phyloP scores from a whole-genome alignment of 2,329 filamentous ascomycete species.

The Cercospora zeae-maydis region DNA sequence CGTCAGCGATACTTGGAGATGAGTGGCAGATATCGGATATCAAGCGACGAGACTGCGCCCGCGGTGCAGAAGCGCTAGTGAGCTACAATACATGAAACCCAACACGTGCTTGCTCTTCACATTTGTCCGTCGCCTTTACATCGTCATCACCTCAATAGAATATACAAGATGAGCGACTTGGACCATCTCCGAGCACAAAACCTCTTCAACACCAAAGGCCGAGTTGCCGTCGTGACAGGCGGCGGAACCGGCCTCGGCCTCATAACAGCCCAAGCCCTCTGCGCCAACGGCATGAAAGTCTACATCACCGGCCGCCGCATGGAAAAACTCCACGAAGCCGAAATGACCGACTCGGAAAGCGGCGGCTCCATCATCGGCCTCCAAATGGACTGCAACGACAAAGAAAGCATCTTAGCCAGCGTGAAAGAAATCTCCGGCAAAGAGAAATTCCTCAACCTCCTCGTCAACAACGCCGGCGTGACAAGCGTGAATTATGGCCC shows the following conservation, averaged over 20 bases:
- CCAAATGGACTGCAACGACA: constrained; percentile 36
- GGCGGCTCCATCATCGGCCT: constrained; percentile 53
- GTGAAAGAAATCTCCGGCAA: constrained; percentile 29
- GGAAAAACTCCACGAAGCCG: constrained; percentile 44
- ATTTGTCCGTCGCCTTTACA: neutral
- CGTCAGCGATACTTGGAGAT: no score
- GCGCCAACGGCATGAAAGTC: constrained; percentile 48
- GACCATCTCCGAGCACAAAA: constrained; percentile 24
- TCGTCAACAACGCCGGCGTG: constrained; percentile 35
- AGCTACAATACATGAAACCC: neutral
- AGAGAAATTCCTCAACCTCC: constrained; percentile 34
- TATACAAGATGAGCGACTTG: constrained; percentile 27
- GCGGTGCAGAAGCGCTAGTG: no score
- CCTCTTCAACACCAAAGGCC: constrained; percentile 41
- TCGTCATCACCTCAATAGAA: neutral
- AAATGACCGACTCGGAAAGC: constrained; percentile 54
- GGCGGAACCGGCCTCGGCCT: constrained; percentile 48
- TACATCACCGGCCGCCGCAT: constrained; percentile 48
- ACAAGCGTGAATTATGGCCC: constrained; percentile 30
- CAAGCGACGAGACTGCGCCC: no score
- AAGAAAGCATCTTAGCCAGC: constrained; percentile 29
- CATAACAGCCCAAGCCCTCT: constrained; percentile 48
- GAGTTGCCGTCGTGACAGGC: constrained; percentile 44
- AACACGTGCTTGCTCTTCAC: neutral
- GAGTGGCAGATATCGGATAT: no score